Base-by-base conservation (phyloP, 257 asterid species). In the Petrea volubilis region DNA sequence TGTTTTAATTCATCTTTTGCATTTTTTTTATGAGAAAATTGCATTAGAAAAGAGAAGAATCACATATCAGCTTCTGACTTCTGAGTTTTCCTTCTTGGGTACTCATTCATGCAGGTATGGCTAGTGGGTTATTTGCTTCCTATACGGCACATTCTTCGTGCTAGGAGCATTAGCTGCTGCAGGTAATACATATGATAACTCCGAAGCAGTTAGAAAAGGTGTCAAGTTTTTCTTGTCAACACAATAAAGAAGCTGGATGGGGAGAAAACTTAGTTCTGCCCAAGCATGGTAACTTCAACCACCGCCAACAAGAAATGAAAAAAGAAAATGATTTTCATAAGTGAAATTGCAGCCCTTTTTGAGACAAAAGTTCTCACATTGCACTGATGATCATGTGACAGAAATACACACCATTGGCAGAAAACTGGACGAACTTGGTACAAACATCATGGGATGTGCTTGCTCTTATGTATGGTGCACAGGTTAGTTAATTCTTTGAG, bases 221-320 rank as follows among this genome's bases (percentile, higher is more conserved):
- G 86, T 79, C 2, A 10, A 84, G 7, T 91, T 91, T 70, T 87
- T 70, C 68, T 51, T 91, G 41, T 67, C 86, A 6, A 72, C 71
- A 23, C 97, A 91, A 89, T n/a, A 82, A 91, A 72, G 91, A 89
- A 68, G 97, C 96, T 28, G 96, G 96, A 40, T 91, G 96, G 97
- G 97, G 96, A 60, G 97, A 91, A 74, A 76, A 85, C 79, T 87
- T 76, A 85, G 68, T 89, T 96, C 31, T 89, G 97, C 80, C 97
- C 93, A 65, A 84, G 79, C 86, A 85, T 89, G 97, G 97, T 86
- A 81, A 69, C 1, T 21, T 15, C 0, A 5, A 20, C 4, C n/a
- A 5, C 28, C 5, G 65, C 7, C 43, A 7, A 31, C 38, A 3
- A 31, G 7, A 31, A 31, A 31, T n/a, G 7, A 31, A 31, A 31